These are phyloP conservation scores for Kodamaea fukazawae DNA, from an alignment of 805 yeast species.

Conservation along the genomic window DNA sequence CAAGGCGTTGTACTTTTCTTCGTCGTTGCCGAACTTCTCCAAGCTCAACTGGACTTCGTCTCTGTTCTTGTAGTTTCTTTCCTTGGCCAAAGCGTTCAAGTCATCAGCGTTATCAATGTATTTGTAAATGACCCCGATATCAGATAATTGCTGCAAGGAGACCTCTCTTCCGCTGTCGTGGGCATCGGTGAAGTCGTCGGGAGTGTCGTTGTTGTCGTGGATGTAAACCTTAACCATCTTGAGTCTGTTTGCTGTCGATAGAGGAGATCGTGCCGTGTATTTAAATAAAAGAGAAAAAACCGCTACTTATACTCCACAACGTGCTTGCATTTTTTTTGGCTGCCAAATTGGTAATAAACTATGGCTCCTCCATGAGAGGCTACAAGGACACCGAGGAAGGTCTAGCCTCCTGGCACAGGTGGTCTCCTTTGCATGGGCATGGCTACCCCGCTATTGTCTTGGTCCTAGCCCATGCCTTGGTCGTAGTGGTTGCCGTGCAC, in stretches of 20 bases:
- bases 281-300: too few species aligned
- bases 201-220: constrained; percentile 58
- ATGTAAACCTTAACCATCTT: constrained; percentile 48
- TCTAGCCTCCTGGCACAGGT: too few species aligned
- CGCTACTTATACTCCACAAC: too few species aligned
- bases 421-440: too few species aligned
- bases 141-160: constrained; percentile 44
- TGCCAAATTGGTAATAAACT: too few species aligned
- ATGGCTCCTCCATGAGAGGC: too few species aligned
- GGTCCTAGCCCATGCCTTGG: too few species aligned
- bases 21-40: constrained; percentile 58
- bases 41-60: constrained; percentile 66
- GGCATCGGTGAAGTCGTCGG: constrained; percentile 58
- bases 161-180: constrained; percentile 71
- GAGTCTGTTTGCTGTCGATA: not conserved
- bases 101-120: constrained; percentile 47
- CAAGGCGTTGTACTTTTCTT: constrained; percentile 55
- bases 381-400: too few species aligned
- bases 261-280: too few species aligned
- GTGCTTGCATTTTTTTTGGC: too few species aligned
- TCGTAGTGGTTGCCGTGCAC: too few species aligned
- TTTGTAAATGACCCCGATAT: constrained; percentile 68
- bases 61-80: constrained; percentile 75
- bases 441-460: too few species aligned
- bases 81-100: constrained; percentile 64